A percentile compares a stretch with the other conserved stretches of the same genome.
These are phyloP conservation scores for Creolimax fragrantissima DNA, from an alignment of 78 protist species.

Conservation along the genomic window DNA sequence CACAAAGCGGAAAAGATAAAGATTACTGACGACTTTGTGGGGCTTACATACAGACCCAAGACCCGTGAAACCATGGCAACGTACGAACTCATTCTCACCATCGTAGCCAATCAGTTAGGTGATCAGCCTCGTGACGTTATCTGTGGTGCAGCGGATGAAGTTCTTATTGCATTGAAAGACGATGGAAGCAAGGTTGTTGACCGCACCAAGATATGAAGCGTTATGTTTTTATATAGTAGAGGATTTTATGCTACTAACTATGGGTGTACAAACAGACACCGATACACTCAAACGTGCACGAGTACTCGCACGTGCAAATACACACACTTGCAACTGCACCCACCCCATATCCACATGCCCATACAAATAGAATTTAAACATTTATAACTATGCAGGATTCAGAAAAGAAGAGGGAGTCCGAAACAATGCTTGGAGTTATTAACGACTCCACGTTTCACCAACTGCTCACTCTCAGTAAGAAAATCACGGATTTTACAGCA, in stretches of 20 bases:
- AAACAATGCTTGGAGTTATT: constrained; percentile 8
- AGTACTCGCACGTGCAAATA: too few species aligned
- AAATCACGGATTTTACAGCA: constrained; percentile 62
- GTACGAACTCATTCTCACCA: neutral
- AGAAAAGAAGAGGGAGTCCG: constrained; percentile 37
- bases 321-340: too few species aligned
- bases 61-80: constrained; percentile 4
- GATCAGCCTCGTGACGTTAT: constrained; percentile 56
- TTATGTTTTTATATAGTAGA: neutral
- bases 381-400: constrained; percentile 29
- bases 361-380: too few species aligned
- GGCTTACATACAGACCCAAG: constrained; percentile 8
- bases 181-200: constrained; percentile 1
- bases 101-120: neutral
- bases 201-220: neutral
- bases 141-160: constrained; percentile 82
- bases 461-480: constrained; percentile 35
- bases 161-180: constrained; percentile 67
- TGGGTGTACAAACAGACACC: too few species aligned
- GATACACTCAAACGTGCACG: too few species aligned
- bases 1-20: neutral
- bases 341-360: too few species aligned
- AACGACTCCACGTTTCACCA: constrained; percentile 37
- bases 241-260: neutral
- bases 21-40: neutral